A percentile compares a stretch with the other conserved stretches of the same genome.
Evolutionary conservation across 306 rosid genomes (phyloP).

Genomic region (Casuarina equisetifolia): DNA sequence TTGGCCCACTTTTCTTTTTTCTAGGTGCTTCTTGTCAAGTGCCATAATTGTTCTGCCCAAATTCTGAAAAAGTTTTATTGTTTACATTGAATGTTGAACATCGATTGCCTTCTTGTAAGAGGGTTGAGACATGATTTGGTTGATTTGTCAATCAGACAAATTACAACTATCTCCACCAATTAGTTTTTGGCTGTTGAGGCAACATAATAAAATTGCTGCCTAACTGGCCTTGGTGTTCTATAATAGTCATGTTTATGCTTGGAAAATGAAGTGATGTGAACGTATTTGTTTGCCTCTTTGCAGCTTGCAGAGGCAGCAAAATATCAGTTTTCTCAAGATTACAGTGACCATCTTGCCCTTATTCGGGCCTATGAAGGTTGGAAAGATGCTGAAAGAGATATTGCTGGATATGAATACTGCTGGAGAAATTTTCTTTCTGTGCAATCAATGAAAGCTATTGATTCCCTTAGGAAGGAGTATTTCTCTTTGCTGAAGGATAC

Average conservation of each 20-base stretch:
- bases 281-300: conserved; percentile 26
- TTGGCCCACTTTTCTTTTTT: neutral
- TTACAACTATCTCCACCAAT: neutral
- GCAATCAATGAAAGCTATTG: conserved; percentile 94
- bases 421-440: conserved; percentile 89
- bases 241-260: conserved; percentile 12
- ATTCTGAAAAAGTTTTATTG: neutral
- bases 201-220: neutral
- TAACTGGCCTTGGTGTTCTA: neutral
- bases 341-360: conserved; percentile 94
- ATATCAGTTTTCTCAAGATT: conserved; percentile 68
- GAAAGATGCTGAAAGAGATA: conserved; percentile 79
- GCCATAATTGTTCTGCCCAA: neutral
- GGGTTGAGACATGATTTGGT: neutral
- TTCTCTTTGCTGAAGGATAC: conserved; percentile 69
- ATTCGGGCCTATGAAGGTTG: conserved; percentile 84
- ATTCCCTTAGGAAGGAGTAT: conserved; percentile 83
- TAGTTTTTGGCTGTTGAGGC: conserved; percentile 1
- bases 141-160: neutral
- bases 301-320: conserved; percentile 98
- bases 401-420: conserved; percentile 81
- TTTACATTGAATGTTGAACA: neutral
- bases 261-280: conserved; percentile 29
- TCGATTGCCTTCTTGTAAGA: neutral
- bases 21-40: neutral